phyloP scores from a whole-genome alignment of 768 basidiomycete species.

The Collybia nuda region DNA sequence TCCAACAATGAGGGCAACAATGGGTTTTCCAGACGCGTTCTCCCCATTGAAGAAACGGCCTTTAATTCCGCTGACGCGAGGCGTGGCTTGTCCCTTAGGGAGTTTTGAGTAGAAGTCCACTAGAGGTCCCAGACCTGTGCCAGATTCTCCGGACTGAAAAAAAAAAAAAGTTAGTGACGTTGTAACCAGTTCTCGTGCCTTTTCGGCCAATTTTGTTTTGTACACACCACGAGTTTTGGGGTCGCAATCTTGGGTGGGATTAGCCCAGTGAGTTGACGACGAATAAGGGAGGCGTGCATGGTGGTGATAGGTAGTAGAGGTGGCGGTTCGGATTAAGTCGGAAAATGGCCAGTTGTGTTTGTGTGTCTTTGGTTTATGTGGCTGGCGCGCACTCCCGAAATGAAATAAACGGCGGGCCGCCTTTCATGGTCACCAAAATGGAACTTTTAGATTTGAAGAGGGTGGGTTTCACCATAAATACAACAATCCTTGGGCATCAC shows the following conservation, averaged over 20 bases:
- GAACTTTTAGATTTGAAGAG: too few relatives aligned
- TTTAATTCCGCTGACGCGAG: constrained; percentile 67
- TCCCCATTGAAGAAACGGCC: constrained; percentile 82
- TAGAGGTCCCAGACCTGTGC: constrained; percentile 77
- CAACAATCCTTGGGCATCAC: too few relatives aligned
- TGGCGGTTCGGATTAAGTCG: constrained; percentile 21
- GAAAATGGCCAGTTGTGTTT: constrained; percentile 8
- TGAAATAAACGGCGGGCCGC: not conserved
- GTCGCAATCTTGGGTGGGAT: constrained; percentile 96
- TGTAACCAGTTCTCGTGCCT: not conserved
- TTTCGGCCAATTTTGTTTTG: too few relatives aligned
- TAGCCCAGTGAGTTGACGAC: constrained; percentile 80
- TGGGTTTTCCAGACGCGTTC: constrained; percentile 76
- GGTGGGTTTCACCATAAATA: too few relatives aligned
- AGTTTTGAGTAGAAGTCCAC: constrained; percentile 97
- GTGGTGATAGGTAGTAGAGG: constrained; percentile 17
- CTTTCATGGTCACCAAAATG: too few relatives aligned
- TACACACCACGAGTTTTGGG: constrained; percentile 78
- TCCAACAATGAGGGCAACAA: constrained; percentile 60
- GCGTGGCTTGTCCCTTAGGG: constrained; percentile 81
- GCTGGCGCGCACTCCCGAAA: not conserved
- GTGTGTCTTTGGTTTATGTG: constrained; percentile 11
- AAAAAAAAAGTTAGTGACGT: constrained; percentile 10
- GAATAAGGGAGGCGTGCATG: constrained; percentile 84
- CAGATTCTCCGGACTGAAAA: constrained; percentile 74